Evolutionary conservation across 2,329 filamentous ascomycete genomes (phyloP), one percentile per base, ranked within the genome.

Genomic region (Aspergillus fijiensis): DNA sequence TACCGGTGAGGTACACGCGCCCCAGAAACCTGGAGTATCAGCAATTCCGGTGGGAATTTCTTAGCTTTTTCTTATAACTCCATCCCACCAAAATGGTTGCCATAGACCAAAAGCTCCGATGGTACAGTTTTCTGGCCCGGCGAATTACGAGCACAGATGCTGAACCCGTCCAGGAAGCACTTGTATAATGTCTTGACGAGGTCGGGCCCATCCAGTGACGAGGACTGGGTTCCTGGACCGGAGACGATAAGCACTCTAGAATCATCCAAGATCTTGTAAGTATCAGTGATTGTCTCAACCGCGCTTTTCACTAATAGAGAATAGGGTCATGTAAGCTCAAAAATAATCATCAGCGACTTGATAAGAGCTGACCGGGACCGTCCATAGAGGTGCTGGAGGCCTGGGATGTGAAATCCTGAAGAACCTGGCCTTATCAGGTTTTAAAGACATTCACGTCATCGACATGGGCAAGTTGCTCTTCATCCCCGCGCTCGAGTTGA

Each of bases 401-500:
- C 79, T 99, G 61, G 95, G 95, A 66, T 99, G 95, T 70, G 95
- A 99, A 75, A 96, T 99, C 49, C 81, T 99, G 55, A 99, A 99
- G 81, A 92, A 99, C 71, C 84, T 99, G 35, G 95, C 95, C 48
- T 84, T 99, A 55, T 97, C 94, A 2, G 92, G 93, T 29, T 99
- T 99, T 81, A 96, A 90, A 76, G 87, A 96, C 71, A 97, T 99
- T 67, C 92, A 99, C 80, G 95, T 99, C 60, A 98, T 99, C 70
- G 95, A 99, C 79, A 99, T 99, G 95, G 91, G 90, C 89, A 78
- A 60, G 82, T 73, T n/a, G 16, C 45, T 29, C 21, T 31, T 55
- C 47, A 51, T 7, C 21, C 21, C 12, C 31, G 53, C 25, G 31
- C 2, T 7, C 29, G n/a, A 23, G 25, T 9, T 14, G n/a, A 49